These are phyloP conservation scores for Pterocarpus santalinus DNA, from an alignment of 306 rosid species.

Conservation along the genomic window DNA sequence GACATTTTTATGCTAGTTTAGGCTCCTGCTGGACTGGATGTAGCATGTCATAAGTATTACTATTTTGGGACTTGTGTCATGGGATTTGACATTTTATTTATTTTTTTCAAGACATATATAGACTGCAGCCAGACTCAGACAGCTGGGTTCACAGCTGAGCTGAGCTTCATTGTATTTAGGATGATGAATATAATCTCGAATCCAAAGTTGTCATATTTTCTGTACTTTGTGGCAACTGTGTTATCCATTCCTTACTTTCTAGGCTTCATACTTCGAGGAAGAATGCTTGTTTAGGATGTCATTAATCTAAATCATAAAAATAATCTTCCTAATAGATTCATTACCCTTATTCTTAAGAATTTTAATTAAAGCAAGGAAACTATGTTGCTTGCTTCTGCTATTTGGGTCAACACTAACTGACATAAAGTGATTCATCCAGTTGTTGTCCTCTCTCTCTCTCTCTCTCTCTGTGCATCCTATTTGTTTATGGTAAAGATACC, in stretches of 20 bases:
- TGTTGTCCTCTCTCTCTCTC: conserved; percentile 8
- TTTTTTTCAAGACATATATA: not conserved
- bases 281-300: conserved; percentile 12
- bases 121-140: conserved; percentile 6
- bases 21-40: not conserved
- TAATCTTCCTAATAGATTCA: not conserved
- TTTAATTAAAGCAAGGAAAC: not conserved
- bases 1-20: conserved; percentile 26
- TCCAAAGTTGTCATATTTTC: not conserved
- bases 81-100: not conserved
- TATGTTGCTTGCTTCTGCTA: not conserved
- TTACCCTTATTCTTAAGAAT: not conserved
- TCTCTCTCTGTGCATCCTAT: not conserved
- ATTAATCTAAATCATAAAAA: conserved; percentile 2
- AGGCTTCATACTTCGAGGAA: not conserved
- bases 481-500: conserved; percentile 72
- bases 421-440: conserved; percentile 30
- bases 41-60: conserved; percentile 16
- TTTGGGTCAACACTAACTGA: not conserved
- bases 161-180: conserved; percentile 5
- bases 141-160: not conserved
- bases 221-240: not conserved
- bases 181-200: not conserved
- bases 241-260: not conserved
- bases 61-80: conserved; percentile 6